Evolutionary conservation across 164 flowering plant species (phyloP).

Genomic region (Chimonanthus praecox): DNA sequence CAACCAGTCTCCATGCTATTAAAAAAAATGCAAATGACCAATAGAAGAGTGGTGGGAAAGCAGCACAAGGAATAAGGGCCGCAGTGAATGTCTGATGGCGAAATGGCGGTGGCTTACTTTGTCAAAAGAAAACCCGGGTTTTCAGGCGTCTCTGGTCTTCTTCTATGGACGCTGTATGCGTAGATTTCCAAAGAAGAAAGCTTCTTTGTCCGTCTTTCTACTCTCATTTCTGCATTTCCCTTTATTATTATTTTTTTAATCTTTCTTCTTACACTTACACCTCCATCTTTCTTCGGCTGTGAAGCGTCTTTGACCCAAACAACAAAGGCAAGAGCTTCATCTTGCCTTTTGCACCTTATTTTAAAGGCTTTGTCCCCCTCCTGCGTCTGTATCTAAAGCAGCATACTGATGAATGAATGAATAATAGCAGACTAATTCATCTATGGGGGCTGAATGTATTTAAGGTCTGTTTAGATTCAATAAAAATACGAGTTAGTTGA

Average conservation of each 20-base stretch:
- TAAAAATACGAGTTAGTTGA: no score
- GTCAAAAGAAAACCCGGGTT: conserved; percentile 2
- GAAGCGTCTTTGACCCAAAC: conserved; percentile 6
- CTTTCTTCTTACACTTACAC: neutral
- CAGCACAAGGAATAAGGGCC: neutral
- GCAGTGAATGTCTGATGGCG: neutral
- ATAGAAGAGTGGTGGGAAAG: neutral
- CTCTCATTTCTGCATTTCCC: neutral
- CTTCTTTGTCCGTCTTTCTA: neutral
- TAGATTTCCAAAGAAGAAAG: neutral
- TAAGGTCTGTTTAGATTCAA: no score
- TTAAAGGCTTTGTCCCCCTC: no score
- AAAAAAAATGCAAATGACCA: no score
- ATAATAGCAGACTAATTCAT: no score
- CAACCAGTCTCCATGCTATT: no score
- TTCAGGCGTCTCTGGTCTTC: neutral
- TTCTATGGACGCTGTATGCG: conserved; percentile 1
- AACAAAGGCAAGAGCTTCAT: no score
- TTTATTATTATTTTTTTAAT: neutral
- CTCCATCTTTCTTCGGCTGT: conserved; percentile 1
- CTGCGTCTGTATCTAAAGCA: no score
- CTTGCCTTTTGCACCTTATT: no score
- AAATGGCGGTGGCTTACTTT: conserved; percentile 3
- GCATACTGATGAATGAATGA: no score
- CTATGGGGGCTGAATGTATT: no score